Percentiles rank a stretch among this genome's conserved stretches.
These are phyloP conservation scores for Cryptococcus sp. DNA, from an alignment of 1,284 basidiomycete genomes.

Conservation along the genomic window DNA sequence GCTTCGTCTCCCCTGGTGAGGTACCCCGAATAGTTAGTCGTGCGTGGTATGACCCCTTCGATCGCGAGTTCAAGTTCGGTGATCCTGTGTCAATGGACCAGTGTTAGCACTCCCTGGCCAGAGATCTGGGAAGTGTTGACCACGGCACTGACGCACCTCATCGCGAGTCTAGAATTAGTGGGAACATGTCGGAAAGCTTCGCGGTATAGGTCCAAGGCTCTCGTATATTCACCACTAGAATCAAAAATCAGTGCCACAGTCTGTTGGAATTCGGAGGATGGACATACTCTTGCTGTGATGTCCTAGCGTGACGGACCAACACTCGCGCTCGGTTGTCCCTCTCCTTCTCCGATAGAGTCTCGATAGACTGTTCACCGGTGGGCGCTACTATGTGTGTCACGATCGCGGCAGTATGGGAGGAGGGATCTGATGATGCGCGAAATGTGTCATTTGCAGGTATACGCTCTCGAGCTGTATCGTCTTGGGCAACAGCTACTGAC, in stretches of 20 bases:
- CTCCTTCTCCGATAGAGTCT: conserved; percentile 15
- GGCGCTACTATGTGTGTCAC: background rate
- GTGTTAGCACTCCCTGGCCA: background rate
- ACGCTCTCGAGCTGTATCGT: no score
- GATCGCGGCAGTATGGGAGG: no score
- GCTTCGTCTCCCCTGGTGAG: no score
- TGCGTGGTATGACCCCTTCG: conserved; percentile 22
- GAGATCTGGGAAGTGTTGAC: no score
- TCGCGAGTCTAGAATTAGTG: conserved; percentile 16
- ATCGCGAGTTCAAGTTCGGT: conserved; percentile 28
- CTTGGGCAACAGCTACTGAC: no score
- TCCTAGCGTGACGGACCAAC: conserved; percentile 24
- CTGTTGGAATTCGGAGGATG: background rate
- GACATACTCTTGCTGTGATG: conserved; percentile 24
- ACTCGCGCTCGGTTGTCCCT: conserved; percentile 23
- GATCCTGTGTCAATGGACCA: conserved; percentile 14
- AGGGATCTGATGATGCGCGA: no score
- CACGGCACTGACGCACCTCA: conserved; percentile 11
- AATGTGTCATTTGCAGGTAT: no score
- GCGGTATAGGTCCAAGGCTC: conserved; percentile 26
- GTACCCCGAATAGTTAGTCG: background rate
- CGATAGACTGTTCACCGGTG: background rate
- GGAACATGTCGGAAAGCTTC: conserved; percentile 24
- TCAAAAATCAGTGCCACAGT: background rate
- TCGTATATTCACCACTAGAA: conserved; percentile 19